Evolutionary conservation across 73 alveolate species (phyloP).

Genomic region (Urostyla sp.): DNA sequence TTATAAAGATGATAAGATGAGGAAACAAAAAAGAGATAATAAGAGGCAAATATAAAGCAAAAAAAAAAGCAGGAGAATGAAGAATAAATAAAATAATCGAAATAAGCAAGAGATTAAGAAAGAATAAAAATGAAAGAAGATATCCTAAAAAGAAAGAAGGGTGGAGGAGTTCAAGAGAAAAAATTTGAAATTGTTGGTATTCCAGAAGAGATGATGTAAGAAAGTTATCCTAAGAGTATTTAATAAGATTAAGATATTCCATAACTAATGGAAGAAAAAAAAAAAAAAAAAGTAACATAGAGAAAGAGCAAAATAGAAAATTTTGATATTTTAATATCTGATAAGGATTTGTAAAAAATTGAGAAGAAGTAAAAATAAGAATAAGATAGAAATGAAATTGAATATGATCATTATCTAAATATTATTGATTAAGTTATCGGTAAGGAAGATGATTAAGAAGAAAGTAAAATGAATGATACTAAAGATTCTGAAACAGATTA

Average conservation of each 20-base stretch:
- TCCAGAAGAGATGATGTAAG: conserved; percentile 26
- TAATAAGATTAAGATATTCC: neutral
- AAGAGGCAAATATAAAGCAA: neutral
- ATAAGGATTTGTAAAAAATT: conserved; percentile 25
- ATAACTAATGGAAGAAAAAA: neutral
- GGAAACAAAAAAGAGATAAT: neutral
- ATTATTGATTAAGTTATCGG: conserved; percentile 5
- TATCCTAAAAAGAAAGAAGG: conserved; percentile 1
- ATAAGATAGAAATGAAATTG: conserved; percentile 14
- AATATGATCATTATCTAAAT: conserved; percentile 12
- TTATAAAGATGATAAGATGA: conserved; percentile 35
- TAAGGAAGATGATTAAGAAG: no score
- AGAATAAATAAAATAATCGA: conserved; percentile 10
- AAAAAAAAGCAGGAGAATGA: neutral
- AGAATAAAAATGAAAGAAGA: conserved; percentile 44
- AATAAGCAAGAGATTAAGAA: neutral
- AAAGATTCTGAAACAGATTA: neutral
- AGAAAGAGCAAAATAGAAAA: neutral
- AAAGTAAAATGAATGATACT: no score
- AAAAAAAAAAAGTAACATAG: neutral
- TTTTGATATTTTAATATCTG: conserved; percentile 30
- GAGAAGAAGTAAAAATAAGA: neutral
- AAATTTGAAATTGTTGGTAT: conserved; percentile 23
- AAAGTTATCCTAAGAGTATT: neutral
- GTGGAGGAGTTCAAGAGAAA: conserved; percentile 6